Conservation (phyloP, 176 grass and related monocot species). For the Neostapfia colusana region DNA sequence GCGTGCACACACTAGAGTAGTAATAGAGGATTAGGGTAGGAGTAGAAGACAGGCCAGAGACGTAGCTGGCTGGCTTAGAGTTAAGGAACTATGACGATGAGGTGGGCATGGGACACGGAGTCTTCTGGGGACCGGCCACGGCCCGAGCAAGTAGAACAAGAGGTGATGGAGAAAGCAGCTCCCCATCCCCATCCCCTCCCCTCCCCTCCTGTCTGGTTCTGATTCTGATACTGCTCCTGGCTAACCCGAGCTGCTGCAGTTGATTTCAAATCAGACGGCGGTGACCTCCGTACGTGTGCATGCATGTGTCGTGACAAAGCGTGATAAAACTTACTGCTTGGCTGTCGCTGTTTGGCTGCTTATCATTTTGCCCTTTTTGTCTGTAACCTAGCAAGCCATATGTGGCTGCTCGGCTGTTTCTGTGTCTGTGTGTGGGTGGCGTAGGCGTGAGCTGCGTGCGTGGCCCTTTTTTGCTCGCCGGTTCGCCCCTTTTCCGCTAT, state of each 20-base stretch:
- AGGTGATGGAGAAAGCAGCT: background rate
- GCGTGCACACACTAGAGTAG: slow-evolving; percentile 2
- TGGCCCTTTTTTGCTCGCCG: slow-evolving; percentile 2
- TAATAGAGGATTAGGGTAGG: background rate
- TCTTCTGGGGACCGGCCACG: background rate
- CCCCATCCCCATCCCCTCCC: no score
- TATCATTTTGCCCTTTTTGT: background rate
- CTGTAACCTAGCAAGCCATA: background rate
- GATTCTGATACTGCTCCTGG: background rate
- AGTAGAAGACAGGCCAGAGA: background rate
- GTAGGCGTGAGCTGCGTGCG: background rate
- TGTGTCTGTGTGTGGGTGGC: background rate
- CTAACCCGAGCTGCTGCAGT: slow-evolving; percentile 9
- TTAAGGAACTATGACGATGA: slow-evolving; percentile 31
- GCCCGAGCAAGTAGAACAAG: background rate
- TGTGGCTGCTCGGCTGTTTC: background rate
- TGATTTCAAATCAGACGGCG: background rate
- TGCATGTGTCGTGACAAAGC: background rate
- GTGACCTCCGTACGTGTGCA: background rate
- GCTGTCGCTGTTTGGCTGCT: background rate
- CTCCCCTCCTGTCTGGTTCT: background rate
- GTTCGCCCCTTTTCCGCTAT: background rate
- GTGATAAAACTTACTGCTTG: background rate
- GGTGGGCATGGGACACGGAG: background rate
- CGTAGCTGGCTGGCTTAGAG: background rate